Percentiles rank a stretch among this genome's conserved stretches.
phyloP scores from a whole-genome alignment of 495 filamentous ascomycete species.

The Parmelia sp. region DNA sequence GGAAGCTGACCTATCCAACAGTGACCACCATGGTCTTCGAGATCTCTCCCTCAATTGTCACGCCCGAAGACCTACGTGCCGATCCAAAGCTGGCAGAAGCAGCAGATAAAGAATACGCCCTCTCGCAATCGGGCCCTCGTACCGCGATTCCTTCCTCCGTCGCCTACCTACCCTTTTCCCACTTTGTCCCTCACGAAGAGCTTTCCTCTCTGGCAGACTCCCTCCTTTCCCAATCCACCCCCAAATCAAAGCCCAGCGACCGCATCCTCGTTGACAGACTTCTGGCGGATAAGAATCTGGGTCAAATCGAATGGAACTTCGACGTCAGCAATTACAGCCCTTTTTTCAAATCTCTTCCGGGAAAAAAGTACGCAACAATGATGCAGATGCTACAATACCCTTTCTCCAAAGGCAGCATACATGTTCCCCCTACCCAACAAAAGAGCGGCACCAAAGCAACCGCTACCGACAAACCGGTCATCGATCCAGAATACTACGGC shows the following conservation, averaged over 20 bases:
- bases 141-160: conserved; percentile 39
- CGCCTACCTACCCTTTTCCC: conserved; percentile 41
- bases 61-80: conserved; percentile 38
- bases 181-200: conserved; percentile 29
- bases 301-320: conserved; percentile 49
- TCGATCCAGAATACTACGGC: conserved; percentile 42
- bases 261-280: conserved; percentile 34
- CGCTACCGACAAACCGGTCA: conserved; percentile 31
- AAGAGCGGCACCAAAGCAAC: conserved; percentile 9
- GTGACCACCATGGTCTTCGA: conserved; percentile 44
- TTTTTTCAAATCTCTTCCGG: conserved; percentile 33
- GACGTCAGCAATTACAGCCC: conserved; percentile 46
- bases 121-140: conserved; percentile 32
- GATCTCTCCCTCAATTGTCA: conserved; percentile 36
- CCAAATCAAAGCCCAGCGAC: conserved; percentile 15
- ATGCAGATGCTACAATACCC: conserved; percentile 50
- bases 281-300: conserved; percentile 28
- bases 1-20: conserved; percentile 15
- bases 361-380: conserved; percentile 48
- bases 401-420: conserved; percentile 43
- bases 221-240: conserved; percentile 13
- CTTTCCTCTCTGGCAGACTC: conserved; percentile 15
- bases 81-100: conserved; percentile 31
- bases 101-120: conserved; percentile 33
- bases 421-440: conserved; percentile 31